Percentiles rank a stretch among this genome's conserved stretches.
phyloP scores from a whole-genome alignment of 2,329 filamentous ascomycete species.

The Helicocarpus griseus region DNA sequence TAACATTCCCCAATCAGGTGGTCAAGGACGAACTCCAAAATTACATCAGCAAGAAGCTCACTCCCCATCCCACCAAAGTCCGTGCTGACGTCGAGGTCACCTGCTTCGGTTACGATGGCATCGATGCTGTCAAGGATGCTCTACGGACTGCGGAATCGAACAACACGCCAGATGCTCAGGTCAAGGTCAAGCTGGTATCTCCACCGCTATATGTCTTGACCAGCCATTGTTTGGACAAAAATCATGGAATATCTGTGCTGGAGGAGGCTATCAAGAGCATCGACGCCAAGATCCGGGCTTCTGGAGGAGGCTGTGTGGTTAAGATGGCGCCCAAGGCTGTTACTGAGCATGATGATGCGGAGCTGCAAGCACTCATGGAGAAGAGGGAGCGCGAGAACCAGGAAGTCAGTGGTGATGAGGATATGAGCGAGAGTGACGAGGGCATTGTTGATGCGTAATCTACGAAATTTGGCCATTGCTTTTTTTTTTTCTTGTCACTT shows the following conservation, averaged over 20 bases:
- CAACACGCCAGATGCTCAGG: constrained; percentile 85
- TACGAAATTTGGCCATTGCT: neutral
- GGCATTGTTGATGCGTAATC: constrained; percentile 48
- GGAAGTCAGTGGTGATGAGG: constrained; percentile 96
- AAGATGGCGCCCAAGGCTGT: constrained; percentile 99
- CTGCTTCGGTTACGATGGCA: constrained; percentile 92
- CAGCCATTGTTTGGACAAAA: constrained; percentile 91
- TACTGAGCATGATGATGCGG: constrained; percentile 95
- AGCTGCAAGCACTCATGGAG: constrained; percentile 96
- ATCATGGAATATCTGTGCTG: constrained; percentile 67
- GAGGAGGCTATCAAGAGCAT: constrained; percentile 88
- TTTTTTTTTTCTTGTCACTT: neutral
- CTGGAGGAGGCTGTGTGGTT: constrained; percentile 71
- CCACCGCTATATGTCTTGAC: constrained; percentile 95
- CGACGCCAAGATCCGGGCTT: constrained; percentile 63
- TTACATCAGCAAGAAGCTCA: constrained; percentile 95
- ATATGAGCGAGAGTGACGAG: constrained; percentile 89
- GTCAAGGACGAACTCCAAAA: constrained; percentile 83
- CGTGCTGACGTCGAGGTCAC: constrained; percentile 95
- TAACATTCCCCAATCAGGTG: constrained; percentile 74
- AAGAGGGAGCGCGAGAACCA: constrained; percentile 97
- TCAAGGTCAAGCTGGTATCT: constrained; percentile 98
- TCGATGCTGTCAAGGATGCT: constrained; percentile 93
- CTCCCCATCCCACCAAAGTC: constrained; percentile 97
- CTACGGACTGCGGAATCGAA: constrained; percentile 82